Percentiles rank a stretch among this genome's conserved stretches.
Evolutionary conservation across 176 grass and related monocot genomes (phyloP).

Genomic region (Lolium rigidum): DNA sequence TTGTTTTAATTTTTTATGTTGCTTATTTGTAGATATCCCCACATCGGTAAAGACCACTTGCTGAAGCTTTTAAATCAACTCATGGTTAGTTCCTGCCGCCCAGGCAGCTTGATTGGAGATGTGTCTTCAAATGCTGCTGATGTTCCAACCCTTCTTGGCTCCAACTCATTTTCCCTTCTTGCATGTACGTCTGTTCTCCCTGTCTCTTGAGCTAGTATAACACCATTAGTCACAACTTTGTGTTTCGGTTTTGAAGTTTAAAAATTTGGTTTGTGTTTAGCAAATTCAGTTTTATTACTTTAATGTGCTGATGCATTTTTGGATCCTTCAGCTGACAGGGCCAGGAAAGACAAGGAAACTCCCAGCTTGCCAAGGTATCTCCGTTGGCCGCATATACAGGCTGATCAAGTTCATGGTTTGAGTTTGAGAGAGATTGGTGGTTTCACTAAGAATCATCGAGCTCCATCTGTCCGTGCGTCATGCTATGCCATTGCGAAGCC

Average conservation of each 20-base stretch:
- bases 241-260: conserved; percentile 26
- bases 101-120: conserved; percentile 58
- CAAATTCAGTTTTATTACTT: conserved; percentile 15
- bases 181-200: conserved; percentile 55
- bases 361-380: conserved; percentile 68
- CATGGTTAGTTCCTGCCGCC: conserved; percentile 68
- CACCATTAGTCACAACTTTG: conserved; percentile 8
- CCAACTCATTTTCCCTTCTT: conserved; percentile 89
- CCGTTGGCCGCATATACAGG: conserved; percentile 96
- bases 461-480: conserved; percentile 89
- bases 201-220: background rate
- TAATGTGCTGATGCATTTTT: background rate
- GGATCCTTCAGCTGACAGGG: conserved; percentile 69
- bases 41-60: conserved; percentile 94
- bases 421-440: conserved; percentile 96
- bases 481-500: conserved; percentile 98
- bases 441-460: conserved; percentile 85
- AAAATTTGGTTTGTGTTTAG: background rate
- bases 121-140: conserved; percentile 77
- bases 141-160: conserved; percentile 88
- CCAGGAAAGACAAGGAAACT: conserved; percentile 57
- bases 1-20: conserved; percentile 15
- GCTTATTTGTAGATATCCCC: conserved; percentile 74
- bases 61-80: conserved; percentile 96
- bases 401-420: conserved; percentile 90